Evolutionary conservation across 2,329 filamentous ascomycete genomes (phyloP).

Genomic region (Fusarium sp.): DNA sequence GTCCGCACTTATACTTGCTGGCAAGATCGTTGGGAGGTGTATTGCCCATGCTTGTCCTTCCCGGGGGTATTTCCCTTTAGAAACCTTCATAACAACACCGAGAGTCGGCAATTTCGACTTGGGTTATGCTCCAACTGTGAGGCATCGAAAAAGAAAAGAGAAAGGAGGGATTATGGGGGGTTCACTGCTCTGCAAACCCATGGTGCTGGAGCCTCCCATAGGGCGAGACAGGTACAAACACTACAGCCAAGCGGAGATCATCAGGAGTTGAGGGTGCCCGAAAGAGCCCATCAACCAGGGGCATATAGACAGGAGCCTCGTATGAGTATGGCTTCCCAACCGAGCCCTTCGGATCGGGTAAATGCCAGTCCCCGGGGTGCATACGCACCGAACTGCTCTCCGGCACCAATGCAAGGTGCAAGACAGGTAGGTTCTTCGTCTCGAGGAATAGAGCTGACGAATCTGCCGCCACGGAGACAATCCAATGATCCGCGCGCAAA

Average conservation of each 20-base stretch:
- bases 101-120: not conserved
- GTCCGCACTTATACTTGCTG: not conserved
- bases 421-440: not conserved
- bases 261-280: not conserved
- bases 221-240: not conserved
- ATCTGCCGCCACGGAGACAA: not conserved
- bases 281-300: not conserved
- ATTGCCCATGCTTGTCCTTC: not conserved
- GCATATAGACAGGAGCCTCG: not conserved
- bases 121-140: not conserved
- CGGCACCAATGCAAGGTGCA: not conserved
- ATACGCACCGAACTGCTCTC: not conserved
- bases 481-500: not conserved
- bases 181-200: not conserved
- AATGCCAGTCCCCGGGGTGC: not conserved
- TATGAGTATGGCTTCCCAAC: not conserved
- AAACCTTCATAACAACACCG: not conserved
- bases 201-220: not conserved
- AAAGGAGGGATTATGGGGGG: not conserved
- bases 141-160: not conserved
- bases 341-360: not conserved
- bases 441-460: slow-evolving; percentile 1
- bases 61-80: not conserved
- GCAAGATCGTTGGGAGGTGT: not conserved
- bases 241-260: not conserved